These are phyloP conservation scores for Sphaerulina populicola DNA, from an alignment of 2,329 filamentous ascomycete species.

Conservation along the genomic window DNA sequence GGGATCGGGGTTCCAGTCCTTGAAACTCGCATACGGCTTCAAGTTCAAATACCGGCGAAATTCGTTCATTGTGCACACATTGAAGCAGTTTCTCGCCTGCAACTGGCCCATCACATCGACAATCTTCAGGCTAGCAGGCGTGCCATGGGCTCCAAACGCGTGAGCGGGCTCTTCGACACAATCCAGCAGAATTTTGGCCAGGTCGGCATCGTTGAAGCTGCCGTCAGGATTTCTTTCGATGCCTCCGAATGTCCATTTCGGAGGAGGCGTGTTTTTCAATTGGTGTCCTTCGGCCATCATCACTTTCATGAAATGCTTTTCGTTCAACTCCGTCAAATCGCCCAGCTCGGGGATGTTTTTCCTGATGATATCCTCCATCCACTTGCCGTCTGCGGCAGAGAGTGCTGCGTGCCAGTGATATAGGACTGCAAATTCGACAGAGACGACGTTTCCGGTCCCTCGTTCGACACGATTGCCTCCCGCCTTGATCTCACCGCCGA, in stretches of 20 bases:
- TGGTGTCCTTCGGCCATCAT: slow-evolving; percentile 33
- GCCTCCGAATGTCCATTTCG: slow-evolving; percentile 38
- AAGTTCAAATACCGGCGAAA: slow-evolving; percentile 34
- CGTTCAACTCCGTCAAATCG: slow-evolving; percentile 39
- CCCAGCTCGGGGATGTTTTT: slow-evolving; percentile 34
- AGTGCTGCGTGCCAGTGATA: slow-evolving; percentile 44
- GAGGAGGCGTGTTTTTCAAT: slow-evolving; percentile 30
- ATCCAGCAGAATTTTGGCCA: slow-evolving; percentile 40
- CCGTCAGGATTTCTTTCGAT: slow-evolving; percentile 38
- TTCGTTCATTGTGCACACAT: slow-evolving; percentile 48
- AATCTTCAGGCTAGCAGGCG: slow-evolving; percentile 41
- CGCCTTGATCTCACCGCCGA: slow-evolving; percentile 41
- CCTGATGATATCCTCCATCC: slow-evolving; percentile 40
- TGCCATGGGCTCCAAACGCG: slow-evolving; percentile 45
- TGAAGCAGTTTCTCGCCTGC: slow-evolving; percentile 42
- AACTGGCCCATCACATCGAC: slow-evolving; percentile 44
- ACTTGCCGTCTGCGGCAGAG: slow-evolving; percentile 39
- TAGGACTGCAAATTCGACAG: slow-evolving; percentile 41
- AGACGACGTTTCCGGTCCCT: slow-evolving; percentile 40
- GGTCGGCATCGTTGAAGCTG: slow-evolving; percentile 38
- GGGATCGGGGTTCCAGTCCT: slow-evolving; percentile 33
- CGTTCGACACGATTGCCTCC: slow-evolving; percentile 35
- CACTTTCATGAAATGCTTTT: slow-evolving; percentile 38
- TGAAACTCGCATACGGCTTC: slow-evolving; percentile 33
- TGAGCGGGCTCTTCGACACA: slow-evolving; percentile 45